Base-by-base conservation (phyloP, 179 eudicot genomes). In the Sideroxylon spinosum region DNA sequence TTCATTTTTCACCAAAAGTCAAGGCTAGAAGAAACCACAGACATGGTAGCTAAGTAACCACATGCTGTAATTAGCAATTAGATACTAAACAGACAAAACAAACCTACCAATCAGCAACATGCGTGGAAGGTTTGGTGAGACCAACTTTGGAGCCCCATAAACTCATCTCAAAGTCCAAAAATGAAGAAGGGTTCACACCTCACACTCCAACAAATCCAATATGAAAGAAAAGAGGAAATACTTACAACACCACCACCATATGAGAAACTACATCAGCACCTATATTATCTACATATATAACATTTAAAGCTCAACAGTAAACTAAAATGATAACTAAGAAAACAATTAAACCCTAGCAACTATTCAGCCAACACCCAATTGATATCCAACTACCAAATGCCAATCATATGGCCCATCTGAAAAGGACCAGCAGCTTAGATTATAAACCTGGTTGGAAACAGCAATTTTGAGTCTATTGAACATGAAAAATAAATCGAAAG, bases 51-150 rank as follows among this genome's bases (percentile, higher is more conserved):
- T 56, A 8, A 23, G 56, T 37, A 78, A 71, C 46, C 8, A 60
- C 56, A 4, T 65, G 61, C 78, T 49, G 71, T 64, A 26, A 25
- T 48, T 25, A 37, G 5, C 14, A 64, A 8, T 23, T 49, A 64
- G 1, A 49, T 25, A 63, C 25, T 28, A 79, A 55, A 19, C n/a
- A 52, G 74, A 52, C 49, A 55, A 72, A 37, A 73, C 44, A 68
- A 72, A 62, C 74, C 67, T 13, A 82, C 76, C 72, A 62, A 74
- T 82, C 78, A 82, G 60, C 14, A 22, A 7, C 53, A 29, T 48
- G 32, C 23, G 11, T 48, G 60, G 82, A 79, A 65, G 9, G 82
- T 73, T 74, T 23, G 82, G 50, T 66, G 29, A n/a, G n/a, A 22
- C 67, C 57, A 77, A 44, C 52, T 13, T 57, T 22, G 67, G 12